Conservation (phyloP, 768 basidiomycete genomes). For the Lactarius hengduanensis region DNA sequence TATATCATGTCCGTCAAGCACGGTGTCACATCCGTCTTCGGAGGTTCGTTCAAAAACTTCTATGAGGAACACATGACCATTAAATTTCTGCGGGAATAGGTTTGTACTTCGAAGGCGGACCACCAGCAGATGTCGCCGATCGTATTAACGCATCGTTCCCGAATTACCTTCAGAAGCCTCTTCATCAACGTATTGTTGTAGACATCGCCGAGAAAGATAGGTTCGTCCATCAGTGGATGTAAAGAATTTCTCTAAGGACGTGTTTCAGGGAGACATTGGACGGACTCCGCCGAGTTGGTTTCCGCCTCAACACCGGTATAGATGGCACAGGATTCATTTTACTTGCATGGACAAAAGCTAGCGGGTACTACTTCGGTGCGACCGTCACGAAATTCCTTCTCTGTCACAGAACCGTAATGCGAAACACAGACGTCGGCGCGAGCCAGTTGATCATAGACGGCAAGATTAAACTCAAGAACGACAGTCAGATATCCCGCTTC, state of each 20-base stretch:
- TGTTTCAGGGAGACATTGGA: slow-evolving; percentile 47
- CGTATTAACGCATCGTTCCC: slow-evolving; percentile 47
- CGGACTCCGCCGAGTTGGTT: slow-evolving; percentile 54
- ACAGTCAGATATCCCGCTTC: slow-evolving; percentile 43
- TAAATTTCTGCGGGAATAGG: slow-evolving; percentile 8
- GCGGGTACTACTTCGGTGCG: slow-evolving; percentile 68
- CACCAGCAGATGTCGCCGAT: slow-evolving; percentile 51
- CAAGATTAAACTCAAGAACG: slow-evolving; percentile 49
- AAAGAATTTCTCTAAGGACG: not conserved
- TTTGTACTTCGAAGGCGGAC: slow-evolving; percentile 25
- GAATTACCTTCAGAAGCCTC: slow-evolving; percentile 23
- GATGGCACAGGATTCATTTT: slow-evolving; percentile 51
- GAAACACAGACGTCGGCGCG: slow-evolving; percentile 39
- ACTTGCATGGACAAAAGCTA: slow-evolving; percentile 45
- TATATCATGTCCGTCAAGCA: slow-evolving; percentile 37
- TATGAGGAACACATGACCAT: not conserved
- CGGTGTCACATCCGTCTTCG: slow-evolving; percentile 26
- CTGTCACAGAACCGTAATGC: slow-evolving; percentile 1
- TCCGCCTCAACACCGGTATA: slow-evolving; percentile 49
- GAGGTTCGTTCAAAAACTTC: slow-evolving; percentile 9
- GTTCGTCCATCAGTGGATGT: slow-evolving; percentile 26
- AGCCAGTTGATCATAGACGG: slow-evolving; percentile 45
- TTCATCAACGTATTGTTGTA: slow-evolving; percentile 41
- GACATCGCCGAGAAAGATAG: slow-evolving; percentile 56
- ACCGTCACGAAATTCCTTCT: not conserved